A percentile compares a stretch with the other conserved stretches of the same genome.
phyloP scores from a whole-genome alignment of 129 eudicot species.

The Flaveria bidentis region DNA sequence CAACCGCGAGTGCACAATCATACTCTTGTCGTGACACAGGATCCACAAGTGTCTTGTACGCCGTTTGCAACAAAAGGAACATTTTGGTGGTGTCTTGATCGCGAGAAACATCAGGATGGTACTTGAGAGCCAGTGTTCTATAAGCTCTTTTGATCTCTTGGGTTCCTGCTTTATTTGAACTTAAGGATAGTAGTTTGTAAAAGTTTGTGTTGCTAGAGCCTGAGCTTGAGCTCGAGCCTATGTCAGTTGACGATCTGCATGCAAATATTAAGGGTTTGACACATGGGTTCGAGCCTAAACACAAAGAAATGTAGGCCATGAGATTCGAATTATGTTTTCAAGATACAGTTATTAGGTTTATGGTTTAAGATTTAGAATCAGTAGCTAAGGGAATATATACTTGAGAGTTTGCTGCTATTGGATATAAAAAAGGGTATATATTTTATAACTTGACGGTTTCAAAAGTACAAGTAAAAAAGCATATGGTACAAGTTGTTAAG shows the following conservation, averaged over 20 bases:
- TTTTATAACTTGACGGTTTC: slow-evolving; percentile 20
- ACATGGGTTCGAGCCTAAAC: slow-evolving; percentile 24
- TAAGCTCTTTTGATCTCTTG: slow-evolving; percentile 45
- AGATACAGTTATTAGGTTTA: not conserved
- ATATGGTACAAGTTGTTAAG: slow-evolving; percentile 7
- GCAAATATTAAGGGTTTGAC: slow-evolving; percentile 25
- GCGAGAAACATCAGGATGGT: slow-evolving; percentile 42
- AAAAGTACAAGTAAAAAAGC: slow-evolving; percentile 28
- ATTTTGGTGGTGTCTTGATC: slow-evolving; percentile 29
- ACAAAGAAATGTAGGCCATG: slow-evolving; percentile 25
- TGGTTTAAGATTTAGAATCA: slow-evolving; percentile 1
- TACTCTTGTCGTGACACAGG: slow-evolving; percentile 38
- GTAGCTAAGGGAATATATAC: slow-evolving; percentile 7
- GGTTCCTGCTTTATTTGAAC: slow-evolving; percentile 32
- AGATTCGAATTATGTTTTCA: not conserved
- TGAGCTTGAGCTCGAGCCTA: not conserved
- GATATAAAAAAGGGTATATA: slow-evolving; percentile 10
- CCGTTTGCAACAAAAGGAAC: slow-evolving; percentile 32
- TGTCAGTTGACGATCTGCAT: slow-evolving; percentile 23
- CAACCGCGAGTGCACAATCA: slow-evolving; percentile 26
- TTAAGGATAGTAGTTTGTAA: slow-evolving; percentile 40
- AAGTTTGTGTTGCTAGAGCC: slow-evolving; percentile 19
- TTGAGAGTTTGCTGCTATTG: slow-evolving; percentile 22
- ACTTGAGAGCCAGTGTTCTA: slow-evolving; percentile 42
- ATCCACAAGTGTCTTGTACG: slow-evolving; percentile 40